Conservation (phyloP, 768 basidiomycete genomes). For the Lactifluus volemus region DNA sequence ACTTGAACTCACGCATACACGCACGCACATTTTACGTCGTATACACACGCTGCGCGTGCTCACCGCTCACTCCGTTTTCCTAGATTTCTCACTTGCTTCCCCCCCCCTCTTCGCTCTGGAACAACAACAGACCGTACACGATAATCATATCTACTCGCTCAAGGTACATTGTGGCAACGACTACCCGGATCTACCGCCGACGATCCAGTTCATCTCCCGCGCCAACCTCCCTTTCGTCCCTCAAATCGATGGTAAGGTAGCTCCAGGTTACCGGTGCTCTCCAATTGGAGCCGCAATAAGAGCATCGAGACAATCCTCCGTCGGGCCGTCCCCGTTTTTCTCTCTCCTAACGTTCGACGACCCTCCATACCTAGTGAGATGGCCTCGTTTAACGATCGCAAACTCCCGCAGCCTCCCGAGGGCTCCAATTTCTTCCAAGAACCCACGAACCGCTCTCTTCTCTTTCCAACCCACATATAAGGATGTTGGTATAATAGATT, state of each 20-base stretch:
- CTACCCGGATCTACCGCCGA: constrained; percentile 74
- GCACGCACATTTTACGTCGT: not conserved
- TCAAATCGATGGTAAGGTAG: constrained; percentile 67
- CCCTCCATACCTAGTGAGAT: constrained; percentile 60
- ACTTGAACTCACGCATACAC: not conserved
- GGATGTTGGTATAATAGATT: constrained; percentile 7
- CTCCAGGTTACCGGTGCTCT: constrained; percentile 59
- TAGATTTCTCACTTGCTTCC: not conserved
- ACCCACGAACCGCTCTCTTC: not conserved
- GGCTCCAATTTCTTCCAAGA: constrained; percentile 65
- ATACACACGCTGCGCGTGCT: constrained; percentile 3
- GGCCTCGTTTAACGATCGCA: constrained; percentile 85
- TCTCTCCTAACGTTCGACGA: not conserved
- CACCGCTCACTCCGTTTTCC: constrained; percentile 1
- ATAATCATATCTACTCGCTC: constrained; percentile 97
- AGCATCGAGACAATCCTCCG: constrained; percentile 85
- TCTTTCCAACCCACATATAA: not conserved
- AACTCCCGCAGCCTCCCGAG: constrained; percentile 92
- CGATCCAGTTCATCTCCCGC: constrained; percentile 75
- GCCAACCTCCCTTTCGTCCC: constrained; percentile 93
- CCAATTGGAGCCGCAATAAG: constrained; percentile 62
- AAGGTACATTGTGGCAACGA: constrained; percentile 73
- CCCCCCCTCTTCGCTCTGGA: not conserved
- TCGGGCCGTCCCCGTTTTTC: constrained; percentile 42
- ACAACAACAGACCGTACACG: constrained; percentile 74